Evolutionary conservation across 2,329 filamentous ascomycete genomes (phyloP), one percentile per base, ranked within the genome.

Genomic region (Amauroascus niger): DNA sequence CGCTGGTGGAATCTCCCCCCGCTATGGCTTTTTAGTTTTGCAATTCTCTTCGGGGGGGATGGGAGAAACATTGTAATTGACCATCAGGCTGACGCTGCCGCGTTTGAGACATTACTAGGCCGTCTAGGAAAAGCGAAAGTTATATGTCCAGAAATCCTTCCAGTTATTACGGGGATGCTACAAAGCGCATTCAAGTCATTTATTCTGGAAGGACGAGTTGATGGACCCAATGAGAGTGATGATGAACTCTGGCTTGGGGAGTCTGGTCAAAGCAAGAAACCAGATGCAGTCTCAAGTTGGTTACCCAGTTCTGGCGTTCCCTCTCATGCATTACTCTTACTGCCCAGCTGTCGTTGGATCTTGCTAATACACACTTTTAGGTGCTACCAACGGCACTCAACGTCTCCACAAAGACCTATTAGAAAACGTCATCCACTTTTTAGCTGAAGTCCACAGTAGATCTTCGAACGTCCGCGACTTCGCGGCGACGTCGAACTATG

Each of bases 21-120:
- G 0, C 70, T 97, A 24, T 97, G 93, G 93, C 83, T 85, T 0
- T 84, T 93, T 41, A 89, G 87, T 64, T 87, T 98, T 68, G 84
- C 87, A 51, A 86, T 97, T 20, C 70, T 98, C 1, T 95, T 98
- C 64, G 89, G 87, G 0, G 78, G 82, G 40, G 89, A 96, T 63
- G 80, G 94, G 44, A 83, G 82, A 1, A 80, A 80, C 47, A 79
- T 90, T 60, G 80, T 90, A 62, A 80, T 89, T 60, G 81, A 87
- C 49, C 78, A 80, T 59, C 77, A 83, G 24, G 86, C 95, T 61
- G 85, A 91, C 60, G 77, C 87, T 16, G 84, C 81, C 59, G 84
- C 79, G 55, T 76, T 98, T 1, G 69, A 89, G 3, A 82, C 89
- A 44, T 76, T 84, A 0, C 94, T 97, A 63, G 66, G 71, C 5